Evolutionary conservation across 2,329 filamentous ascomycete species (phyloP).

Genomic region (Hirsutella minnesotensis): DNA sequence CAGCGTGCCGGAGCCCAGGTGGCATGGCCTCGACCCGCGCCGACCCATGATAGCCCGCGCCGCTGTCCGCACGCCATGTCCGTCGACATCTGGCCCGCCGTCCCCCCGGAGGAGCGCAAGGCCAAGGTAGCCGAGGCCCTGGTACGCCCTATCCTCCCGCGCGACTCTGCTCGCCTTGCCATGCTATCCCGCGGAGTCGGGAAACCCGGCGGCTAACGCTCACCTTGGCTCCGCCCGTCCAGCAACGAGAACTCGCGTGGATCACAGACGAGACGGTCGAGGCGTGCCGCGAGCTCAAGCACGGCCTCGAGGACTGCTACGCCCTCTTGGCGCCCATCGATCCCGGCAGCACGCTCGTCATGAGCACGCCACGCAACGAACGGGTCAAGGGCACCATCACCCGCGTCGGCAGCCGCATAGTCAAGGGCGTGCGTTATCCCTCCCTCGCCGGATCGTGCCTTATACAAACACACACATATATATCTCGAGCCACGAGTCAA

Average conservation of each 20-base stretch:
- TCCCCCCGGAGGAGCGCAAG: conserved; percentile 38
- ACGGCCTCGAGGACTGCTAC: conserved; percentile 79
- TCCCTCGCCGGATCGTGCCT: conserved; percentile 34
- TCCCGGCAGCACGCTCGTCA: conserved; percentile 75
- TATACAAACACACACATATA: background rate
- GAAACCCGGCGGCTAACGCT: no score
- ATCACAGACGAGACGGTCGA: conserved; percentile 37
- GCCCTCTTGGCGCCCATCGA: conserved; percentile 75
- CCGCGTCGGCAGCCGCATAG: conserved; percentile 76
- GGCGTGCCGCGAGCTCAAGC: conserved; percentile 37
- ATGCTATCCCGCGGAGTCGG: no score
- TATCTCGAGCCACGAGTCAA: no score
- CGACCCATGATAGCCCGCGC: background rate
- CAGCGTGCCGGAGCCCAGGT: background rate
- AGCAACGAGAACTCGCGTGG: conserved; percentile 44
- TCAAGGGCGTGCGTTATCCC: conserved; percentile 62
- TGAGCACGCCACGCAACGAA: conserved; percentile 80
- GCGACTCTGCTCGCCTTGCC: no score
- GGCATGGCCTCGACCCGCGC: background rate
- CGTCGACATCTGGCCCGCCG: conserved; percentile 45
- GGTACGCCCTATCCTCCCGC: no score
- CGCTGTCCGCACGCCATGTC: conserved; percentile 42
- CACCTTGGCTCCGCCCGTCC: background rate
- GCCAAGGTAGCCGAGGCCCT: conserved; percentile 35
- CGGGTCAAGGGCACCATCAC: conserved; percentile 87